Conservation (phyloP, 495 filamentous ascomycete species). For the Penicillium bialowiezense region DNA sequence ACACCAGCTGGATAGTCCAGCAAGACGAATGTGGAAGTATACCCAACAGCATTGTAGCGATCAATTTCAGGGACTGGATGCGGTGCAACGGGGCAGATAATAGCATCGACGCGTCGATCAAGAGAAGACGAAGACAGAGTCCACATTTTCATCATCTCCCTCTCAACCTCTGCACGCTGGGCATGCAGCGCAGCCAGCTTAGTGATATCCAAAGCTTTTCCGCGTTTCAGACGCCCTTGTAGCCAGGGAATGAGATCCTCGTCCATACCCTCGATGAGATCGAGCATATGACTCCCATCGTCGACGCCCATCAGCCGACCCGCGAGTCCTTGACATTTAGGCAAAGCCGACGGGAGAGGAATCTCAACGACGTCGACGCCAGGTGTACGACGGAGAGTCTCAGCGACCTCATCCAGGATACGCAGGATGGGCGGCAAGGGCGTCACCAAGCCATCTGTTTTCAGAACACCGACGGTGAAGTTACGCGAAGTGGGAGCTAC, state of each 20-base stretch:
- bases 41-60: slow-evolving; percentile 58
- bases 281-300: slow-evolving; percentile 49
- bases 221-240: slow-evolving; percentile 41
- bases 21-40: slow-evolving; percentile 59
- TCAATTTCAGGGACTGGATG: slow-evolving; percentile 65
- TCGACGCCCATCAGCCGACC: slow-evolving; percentile 58
- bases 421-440: slow-evolving; percentile 58
- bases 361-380: slow-evolving; percentile 55
- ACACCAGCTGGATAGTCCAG: slow-evolving; percentile 61
- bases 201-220: slow-evolving; percentile 37
- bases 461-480: slow-evolving; percentile 53
- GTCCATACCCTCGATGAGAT: slow-evolving; percentile 49
- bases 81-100: slow-evolving; percentile 54
- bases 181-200: slow-evolving; percentile 50
- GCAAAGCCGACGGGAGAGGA: slow-evolving; percentile 42
- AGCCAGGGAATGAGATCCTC: slow-evolving; percentile 63
- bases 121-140: slow-evolving; percentile 19
- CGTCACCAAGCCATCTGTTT: slow-evolving; percentile 53
- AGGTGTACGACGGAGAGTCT: slow-evolving; percentile 34
- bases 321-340: slow-evolving; percentile 52
- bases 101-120: slow-evolving; percentile 46
- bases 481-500: slow-evolving; percentile 17
- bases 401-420: slow-evolving; percentile 51
- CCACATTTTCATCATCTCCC: slow-evolving; percentile 57
- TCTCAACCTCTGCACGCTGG: slow-evolving; percentile 47